Evolutionary conservation across 2,329 filamentous ascomycete species (phyloP), one percentile per base, ranked within the genome.

Genomic region (Phialocephala sp.): DNA sequence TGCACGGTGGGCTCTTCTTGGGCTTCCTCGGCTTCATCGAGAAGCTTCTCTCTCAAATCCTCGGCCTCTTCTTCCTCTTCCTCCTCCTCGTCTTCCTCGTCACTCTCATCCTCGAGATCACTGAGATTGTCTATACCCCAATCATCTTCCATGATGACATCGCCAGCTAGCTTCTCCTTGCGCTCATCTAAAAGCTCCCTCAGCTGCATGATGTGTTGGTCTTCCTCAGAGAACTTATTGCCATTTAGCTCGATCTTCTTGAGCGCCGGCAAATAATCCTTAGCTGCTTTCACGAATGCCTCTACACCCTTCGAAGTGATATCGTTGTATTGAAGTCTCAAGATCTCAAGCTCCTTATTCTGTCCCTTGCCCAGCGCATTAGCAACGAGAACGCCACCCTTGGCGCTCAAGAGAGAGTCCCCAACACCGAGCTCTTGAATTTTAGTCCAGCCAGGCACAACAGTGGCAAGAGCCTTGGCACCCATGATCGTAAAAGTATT

Each of bases 301-400:
- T 91, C 89, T 59, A 98, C 79, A 20, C 90, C 91, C 64, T 88
- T 85, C 0, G 89, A 83, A 47, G 91, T 93, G 76, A 99, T 95
- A 71, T 99, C 95, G 80, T 98, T 98, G 84, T 91, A 98, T 77
- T 97, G 92, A 73, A 98, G 80, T 70, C 93, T 87, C 72, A 99
- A 82, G 11, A 89, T 88, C 81, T 97, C 88, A 24, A 99, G 83
- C 76, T 91, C 91, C 75, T 82, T 81, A 78, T 97, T 97, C 70
- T 88, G 86, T 50, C 92, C 93, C 75, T 88, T 84, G 4, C 84
- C 84, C 52, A 99, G 84, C 22, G 92, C 90, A 62, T 88, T 81
- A 18, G 89, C 91, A 15, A 99, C 83, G 66, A 91, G 82, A 18
- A 92, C 79, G 66, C 89, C 89, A 54, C 95, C 95, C 75, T 92